Percentiles rank a stretch among this genome's conserved stretches.
Evolutionary conservation across 1,139 yeast species (phyloP).

Genomic region (Pichia sp.): DNA sequence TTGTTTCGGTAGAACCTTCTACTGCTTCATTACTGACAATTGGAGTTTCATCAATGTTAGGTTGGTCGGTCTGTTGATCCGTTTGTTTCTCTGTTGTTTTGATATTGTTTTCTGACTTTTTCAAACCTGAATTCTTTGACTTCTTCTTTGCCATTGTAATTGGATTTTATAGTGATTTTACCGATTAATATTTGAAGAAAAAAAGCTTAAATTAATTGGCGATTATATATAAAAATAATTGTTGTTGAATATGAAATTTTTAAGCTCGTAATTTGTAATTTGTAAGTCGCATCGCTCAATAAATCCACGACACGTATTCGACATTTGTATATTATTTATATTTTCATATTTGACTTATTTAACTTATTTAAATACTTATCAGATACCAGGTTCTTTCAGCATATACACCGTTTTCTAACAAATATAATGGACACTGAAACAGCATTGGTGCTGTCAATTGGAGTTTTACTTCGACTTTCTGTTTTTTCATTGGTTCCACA

Average conservation of each 20-base stretch:
- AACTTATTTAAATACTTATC: too few species aligned
- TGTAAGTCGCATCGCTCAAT: too few species aligned
- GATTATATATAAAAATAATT: too few species aligned
- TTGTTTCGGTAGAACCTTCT: background rate
- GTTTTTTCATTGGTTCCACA: constrained; percentile 7
- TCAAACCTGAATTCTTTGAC: constrained; percentile 1
- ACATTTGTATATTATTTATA: too few species aligned
- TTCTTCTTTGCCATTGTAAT: constrained; percentile 11
- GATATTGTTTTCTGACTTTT: background rate
- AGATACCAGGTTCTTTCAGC: too few species aligned
- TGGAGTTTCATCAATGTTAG: background rate
- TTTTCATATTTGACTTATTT: too few species aligned
- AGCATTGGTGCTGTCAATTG: constrained; percentile 2
- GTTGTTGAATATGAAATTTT: background rate
- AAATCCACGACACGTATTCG: constrained; percentile 5
- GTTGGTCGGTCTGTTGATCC: constrained; percentile 1
- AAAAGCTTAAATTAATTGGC: too few species aligned
- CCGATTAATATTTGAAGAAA: too few species aligned
- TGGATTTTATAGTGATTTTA: background rate
- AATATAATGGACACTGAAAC: constrained; percentile 6
- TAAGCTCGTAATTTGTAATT: too few species aligned
- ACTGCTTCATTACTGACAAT: constrained; percentile 2
- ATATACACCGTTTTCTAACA: too few species aligned
- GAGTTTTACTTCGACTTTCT: constrained; percentile 6
- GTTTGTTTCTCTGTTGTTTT: constrained; percentile 5